Conservation (phyloP, 208 protist genomes). For the Leishmania gerbilli region DNA sequence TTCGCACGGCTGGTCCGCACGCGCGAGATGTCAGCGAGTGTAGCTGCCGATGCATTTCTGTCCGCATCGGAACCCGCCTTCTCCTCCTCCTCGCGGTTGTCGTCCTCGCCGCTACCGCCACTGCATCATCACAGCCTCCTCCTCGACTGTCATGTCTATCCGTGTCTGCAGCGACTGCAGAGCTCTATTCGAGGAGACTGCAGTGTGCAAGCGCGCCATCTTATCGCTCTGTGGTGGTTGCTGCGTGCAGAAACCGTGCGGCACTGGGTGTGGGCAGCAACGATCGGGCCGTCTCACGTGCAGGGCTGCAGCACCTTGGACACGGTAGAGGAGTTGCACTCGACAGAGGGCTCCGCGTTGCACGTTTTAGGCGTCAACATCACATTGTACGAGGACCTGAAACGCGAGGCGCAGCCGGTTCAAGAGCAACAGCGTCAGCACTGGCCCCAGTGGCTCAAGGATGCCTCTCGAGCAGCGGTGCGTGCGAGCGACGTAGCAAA, state of each 20-base stretch:
- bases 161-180: conserved; percentile 21
- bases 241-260: conserved; percentile 47
- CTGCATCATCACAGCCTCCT: conserved; percentile 1
- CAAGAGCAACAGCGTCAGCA: conserved; percentile 12
- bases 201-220: conserved; percentile 42
- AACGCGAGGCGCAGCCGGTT: background rate
- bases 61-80: background rate
- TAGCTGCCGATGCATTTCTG: background rate
- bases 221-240: conserved; percentile 52
- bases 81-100: background rate
- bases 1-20: conserved; percentile 43
- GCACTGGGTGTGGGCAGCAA: conserved; percentile 7
- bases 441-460: conserved; percentile 29
- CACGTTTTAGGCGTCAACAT: conserved; percentile 9
- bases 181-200: conserved; percentile 45
- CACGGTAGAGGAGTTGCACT: background rate
- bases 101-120: background rate
- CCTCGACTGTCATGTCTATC: conserved; percentile 21
- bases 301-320: background rate
- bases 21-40: conserved; percentile 26
- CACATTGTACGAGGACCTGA: background rate
- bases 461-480: conserved; percentile 38
- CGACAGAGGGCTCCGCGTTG: background rate
- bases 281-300: background rate
- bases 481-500: conserved; percentile 41